Evolutionary conservation across 2,329 filamentous ascomycete genomes (phyloP).

Genomic region (Nakataea oryzae): DNA sequence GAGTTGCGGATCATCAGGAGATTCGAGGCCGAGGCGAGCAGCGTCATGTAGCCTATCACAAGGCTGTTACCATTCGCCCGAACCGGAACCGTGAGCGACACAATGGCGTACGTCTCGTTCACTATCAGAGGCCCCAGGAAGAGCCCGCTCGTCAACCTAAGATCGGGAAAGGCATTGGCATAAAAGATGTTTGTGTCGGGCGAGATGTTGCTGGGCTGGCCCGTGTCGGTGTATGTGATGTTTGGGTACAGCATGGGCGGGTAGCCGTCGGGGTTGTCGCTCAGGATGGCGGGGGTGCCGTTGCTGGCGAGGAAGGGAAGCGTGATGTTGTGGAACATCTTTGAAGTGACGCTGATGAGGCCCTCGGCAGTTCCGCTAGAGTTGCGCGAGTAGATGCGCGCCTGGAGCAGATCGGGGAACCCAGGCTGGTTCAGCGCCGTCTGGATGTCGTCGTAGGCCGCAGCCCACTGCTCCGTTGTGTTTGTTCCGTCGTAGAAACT

Average conservation of each 20-base stretch:
- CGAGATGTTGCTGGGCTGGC: conserved; percentile 26
- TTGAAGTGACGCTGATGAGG: conserved; percentile 54
- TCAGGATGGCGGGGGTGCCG: conserved; percentile 49
- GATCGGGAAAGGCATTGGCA: conserved; percentile 38
- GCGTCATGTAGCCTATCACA: conserved; percentile 74
- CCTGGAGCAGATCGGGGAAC: conserved; percentile 54
- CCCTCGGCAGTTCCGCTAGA: conserved; percentile 42
- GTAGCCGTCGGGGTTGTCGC: conserved; percentile 55
- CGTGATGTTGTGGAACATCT: conserved; percentile 34
- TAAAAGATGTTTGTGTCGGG: conserved; percentile 29
- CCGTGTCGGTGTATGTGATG: conserved; percentile 50
- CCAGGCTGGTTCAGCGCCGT: conserved; percentile 57
- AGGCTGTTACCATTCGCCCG: conserved; percentile 48
- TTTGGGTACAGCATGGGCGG: conserved; percentile 68
- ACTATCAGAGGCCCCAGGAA: conserved; percentile 66
- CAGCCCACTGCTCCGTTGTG: conserved; percentile 47
- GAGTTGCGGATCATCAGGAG: conserved; percentile 53
- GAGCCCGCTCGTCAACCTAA: conserved; percentile 44
- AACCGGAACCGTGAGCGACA: conserved; percentile 75
- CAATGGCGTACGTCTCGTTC: conserved; percentile 62
- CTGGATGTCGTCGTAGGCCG: conserved; percentile 53
- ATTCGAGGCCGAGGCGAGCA: conserved; percentile 59
- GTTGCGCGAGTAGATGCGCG: conserved; percentile 62
- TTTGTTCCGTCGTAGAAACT: conserved; percentile 46
- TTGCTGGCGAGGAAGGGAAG: conserved; percentile 53